phyloP scores from a whole-genome alignment of 2,329 filamentous ascomycete species.

The Diplocarpon mali region DNA sequence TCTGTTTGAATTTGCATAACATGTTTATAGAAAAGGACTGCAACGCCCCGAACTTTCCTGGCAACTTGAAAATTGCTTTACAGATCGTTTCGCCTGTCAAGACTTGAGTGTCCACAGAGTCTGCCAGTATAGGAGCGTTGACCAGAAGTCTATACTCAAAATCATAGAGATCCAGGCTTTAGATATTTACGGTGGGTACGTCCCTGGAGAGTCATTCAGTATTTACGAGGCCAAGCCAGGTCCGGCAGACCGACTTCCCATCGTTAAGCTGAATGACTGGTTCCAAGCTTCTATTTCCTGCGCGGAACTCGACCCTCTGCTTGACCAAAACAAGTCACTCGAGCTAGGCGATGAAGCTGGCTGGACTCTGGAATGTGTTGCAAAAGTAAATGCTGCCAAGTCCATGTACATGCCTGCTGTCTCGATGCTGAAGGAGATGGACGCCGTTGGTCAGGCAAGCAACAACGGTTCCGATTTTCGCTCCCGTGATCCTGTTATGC shows the following conservation, averaged over 20 bases:
- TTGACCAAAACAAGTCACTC: constrained; percentile 14
- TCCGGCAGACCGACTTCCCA: not conserved
- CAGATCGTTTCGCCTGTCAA: constrained; percentile 1
- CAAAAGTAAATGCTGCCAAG: constrained; percentile 6
- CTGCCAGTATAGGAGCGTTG: constrained; percentile 6
- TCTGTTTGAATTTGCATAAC: not conserved
- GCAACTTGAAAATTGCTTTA: constrained; percentile 4
- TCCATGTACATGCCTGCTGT: constrained; percentile 13
- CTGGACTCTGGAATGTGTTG: constrained; percentile 9
- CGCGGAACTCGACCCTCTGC: constrained; percentile 2
- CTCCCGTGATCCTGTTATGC: not conserved
- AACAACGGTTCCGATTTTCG: constrained; percentile 3
- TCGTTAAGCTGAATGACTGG: constrained; percentile 9
- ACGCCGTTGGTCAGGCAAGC: constrained; percentile 12
- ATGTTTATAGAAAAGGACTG: not conserved
- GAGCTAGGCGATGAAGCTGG: constrained; percentile 16
- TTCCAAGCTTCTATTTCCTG: constrained; percentile 14
- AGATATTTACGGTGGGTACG: not conserved
- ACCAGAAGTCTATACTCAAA: constrained; percentile 8
- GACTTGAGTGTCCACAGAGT: constrained; percentile 10
- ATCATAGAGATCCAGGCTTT: constrained; percentile 11
- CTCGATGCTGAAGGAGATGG: constrained; percentile 18
- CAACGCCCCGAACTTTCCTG: constrained; percentile 13
- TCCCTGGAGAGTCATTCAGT: not conserved
- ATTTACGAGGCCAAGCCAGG: constrained; percentile 3